Conservation (phyloP, 768 basidiomycete genomes). For the Inosperma sp. region DNA sequence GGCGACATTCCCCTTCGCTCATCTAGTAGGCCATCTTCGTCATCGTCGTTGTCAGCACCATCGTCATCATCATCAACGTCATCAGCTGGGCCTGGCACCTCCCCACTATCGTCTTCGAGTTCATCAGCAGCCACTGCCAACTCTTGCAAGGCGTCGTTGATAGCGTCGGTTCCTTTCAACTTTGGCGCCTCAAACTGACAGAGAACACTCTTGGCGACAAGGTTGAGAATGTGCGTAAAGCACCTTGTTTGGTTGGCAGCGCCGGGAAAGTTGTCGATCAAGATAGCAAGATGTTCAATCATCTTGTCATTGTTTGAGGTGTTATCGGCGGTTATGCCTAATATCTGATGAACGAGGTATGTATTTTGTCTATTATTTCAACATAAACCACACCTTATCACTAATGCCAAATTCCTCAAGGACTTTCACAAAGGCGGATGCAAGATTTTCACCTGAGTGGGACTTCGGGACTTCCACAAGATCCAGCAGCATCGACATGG, state of each 20-base stretch:
- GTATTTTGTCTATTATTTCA: slow-evolving; percentile 3
- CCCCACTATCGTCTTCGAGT: background rate
- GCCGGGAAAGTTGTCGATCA: slow-evolving; percentile 5
- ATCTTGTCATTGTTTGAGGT: slow-evolving; percentile 8
- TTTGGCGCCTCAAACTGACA: slow-evolving; percentile 10
- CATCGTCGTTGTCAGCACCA: background rate
- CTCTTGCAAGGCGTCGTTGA: background rate
- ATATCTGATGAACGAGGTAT: background rate
- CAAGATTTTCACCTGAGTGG: slow-evolving; percentile 8
- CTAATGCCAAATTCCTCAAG: too few species aligned
- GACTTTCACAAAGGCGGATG: slow-evolving; percentile 7
- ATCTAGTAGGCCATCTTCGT: background rate
- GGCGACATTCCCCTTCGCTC: background rate
- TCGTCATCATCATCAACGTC: background rate
- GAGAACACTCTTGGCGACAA: slow-evolving; percentile 7
- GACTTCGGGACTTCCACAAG: slow-evolving; percentile 9
- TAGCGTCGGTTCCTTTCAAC: background rate
- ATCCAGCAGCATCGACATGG: slow-evolving; percentile 6
- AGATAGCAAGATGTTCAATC: background rate
- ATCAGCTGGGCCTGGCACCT: background rate
- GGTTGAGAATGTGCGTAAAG: slow-evolving; percentile 9
- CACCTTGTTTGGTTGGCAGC: background rate
- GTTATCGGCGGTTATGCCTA: slow-evolving; percentile 3
- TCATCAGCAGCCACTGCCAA: background rate
- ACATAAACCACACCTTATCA: slow-evolving; percentile 3